These are phyloP conservation scores for Acanthamoeba castellanii DNA, from an alignment of 208 protist species.

Conservation along the genomic window DNA sequence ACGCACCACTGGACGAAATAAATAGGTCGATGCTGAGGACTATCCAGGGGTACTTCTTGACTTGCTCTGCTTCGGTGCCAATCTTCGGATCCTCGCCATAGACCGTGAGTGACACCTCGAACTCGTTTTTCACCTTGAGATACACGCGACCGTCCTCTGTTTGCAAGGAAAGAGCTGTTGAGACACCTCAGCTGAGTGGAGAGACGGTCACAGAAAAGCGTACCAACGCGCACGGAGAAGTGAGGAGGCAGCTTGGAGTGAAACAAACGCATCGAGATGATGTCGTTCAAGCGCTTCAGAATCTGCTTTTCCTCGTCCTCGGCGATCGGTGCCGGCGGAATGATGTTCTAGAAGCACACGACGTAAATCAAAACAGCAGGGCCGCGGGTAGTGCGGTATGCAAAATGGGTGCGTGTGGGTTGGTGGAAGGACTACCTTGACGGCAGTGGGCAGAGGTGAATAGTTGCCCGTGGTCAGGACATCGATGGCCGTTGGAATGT, in stretches of 20 bases:
- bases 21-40: slow-evolving; percentile 74
- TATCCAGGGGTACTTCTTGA: slow-evolving; percentile 77
- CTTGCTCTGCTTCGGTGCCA: slow-evolving; percentile 20
- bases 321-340: slow-evolving; percentile 70
- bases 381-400: neutral
- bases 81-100: slow-evolving; percentile 68
- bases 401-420: neutral
- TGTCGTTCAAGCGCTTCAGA: slow-evolving; percentile 57
- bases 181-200: neutral
- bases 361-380: neutral
- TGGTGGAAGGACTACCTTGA: slow-evolving; percentile 24
- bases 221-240: slow-evolving; percentile 79
- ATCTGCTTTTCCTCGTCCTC: slow-evolving; percentile 62
- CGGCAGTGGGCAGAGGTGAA: slow-evolving; percentile 74
- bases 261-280: slow-evolving; percentile 76
- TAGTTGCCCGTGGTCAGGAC: slow-evolving; percentile 77
- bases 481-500: slow-evolving; percentile 81
- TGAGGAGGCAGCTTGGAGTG: slow-evolving; percentile 69
- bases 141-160: slow-evolving; percentile 76
- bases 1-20: slow-evolving; percentile 72
- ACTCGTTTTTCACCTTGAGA: slow-evolving; percentile 76
- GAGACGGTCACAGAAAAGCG: neutral
- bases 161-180: neutral
- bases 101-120: slow-evolving; percentile 70
- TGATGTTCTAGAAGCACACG: slow-evolving; percentile 37